Evolutionary conservation across 2,329 filamentous ascomycete genomes (phyloP).

Genomic region (Cercospora sojina): DNA sequence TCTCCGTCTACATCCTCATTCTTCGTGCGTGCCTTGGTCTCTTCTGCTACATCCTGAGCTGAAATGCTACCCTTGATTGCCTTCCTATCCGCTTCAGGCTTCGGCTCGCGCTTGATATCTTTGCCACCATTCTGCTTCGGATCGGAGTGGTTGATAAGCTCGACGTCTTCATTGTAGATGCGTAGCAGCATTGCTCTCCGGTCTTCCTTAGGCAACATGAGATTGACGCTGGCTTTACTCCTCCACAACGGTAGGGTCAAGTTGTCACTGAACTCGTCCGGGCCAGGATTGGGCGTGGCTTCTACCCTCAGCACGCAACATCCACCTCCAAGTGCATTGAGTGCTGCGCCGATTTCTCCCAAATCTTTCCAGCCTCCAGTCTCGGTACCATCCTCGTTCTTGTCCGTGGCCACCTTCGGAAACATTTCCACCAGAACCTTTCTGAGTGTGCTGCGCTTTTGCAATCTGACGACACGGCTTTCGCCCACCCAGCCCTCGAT

Average conservation of each 20-base stretch:
- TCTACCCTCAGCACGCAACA: conserved; percentile 83
- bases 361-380: conserved; percentile 70
- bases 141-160: conserved; percentile 66
- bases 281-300: conserved; percentile 31
- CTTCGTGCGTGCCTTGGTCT: conserved; percentile 21
- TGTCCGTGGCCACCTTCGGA: conserved; percentile 64
- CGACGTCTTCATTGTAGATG: conserved; percentile 85
- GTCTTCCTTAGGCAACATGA: conserved; percentile 98
- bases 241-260: conserved; percentile 94
- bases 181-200: conserved; percentile 84
- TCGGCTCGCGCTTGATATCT: conserved; percentile 7
- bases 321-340: conserved; percentile 78
- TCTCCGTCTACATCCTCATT: conserved; percentile 22
- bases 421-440: conserved; percentile 94
- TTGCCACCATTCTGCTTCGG: conserved; percentile 24
- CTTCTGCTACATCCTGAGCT: conserved; percentile 25
- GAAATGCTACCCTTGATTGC: conserved; percentile 19
- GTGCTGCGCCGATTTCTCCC: conserved; percentile 82
- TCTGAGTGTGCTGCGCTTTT: conserved; percentile 74
- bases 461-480: conserved; percentile 70
- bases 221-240: conserved; percentile 84
- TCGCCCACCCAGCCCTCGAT: conserved; percentile 86
- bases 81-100: neutral
- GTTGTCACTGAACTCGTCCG: conserved; percentile 64
- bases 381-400: conserved; percentile 43